Conservation (phyloP, 2,329 filamentous ascomycete genomes). For the Ramularia endophylla region DNA sequence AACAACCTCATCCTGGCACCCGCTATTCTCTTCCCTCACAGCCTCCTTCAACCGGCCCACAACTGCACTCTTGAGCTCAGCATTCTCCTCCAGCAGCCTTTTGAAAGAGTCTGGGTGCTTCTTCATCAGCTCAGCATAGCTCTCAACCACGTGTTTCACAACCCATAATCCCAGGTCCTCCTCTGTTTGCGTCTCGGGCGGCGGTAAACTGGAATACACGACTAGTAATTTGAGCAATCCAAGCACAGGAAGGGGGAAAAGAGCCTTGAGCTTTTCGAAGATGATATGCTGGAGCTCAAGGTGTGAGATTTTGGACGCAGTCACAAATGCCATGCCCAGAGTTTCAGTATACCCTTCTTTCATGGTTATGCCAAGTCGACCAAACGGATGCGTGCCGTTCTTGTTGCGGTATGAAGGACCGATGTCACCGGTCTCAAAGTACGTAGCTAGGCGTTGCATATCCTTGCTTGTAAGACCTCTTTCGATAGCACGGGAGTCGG, state of each 20-base stretch:
- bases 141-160: slow-evolving; percentile 7
- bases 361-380: not conserved
- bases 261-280: slow-evolving; percentile 12
- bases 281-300: slow-evolving; percentile 12
- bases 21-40: slow-evolving; percentile 1
- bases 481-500: slow-evolving; percentile 3
- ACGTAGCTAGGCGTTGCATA: slow-evolving; percentile 3
- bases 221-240: slow-evolving; percentile 10
- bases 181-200: slow-evolving; percentile 3
- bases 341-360: slow-evolving; percentile 10
- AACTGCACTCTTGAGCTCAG: slow-evolving; percentile 2
- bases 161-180: slow-evolving; percentile 6
- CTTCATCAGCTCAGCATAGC: slow-evolving; percentile 2
- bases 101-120: slow-evolving; percentile 6
- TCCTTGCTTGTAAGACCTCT: slow-evolving; percentile 4
- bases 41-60: not conserved
- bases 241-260: slow-evolving; percentile 10
- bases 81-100: slow-evolving; percentile 4
- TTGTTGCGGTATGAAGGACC: slow-evolving; percentile 7
- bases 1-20: not conserved
- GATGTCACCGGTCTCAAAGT: slow-evolving; percentile 9
- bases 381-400: slow-evolving; percentile 1
- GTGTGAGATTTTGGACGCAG: slow-evolving; percentile 15
- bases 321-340: slow-evolving; percentile 12
- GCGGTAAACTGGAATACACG: not conserved